Base-by-base conservation (phyloP, 495 filamentous ascomycete genomes). In the Thermothielavioides terrestris region DNA sequence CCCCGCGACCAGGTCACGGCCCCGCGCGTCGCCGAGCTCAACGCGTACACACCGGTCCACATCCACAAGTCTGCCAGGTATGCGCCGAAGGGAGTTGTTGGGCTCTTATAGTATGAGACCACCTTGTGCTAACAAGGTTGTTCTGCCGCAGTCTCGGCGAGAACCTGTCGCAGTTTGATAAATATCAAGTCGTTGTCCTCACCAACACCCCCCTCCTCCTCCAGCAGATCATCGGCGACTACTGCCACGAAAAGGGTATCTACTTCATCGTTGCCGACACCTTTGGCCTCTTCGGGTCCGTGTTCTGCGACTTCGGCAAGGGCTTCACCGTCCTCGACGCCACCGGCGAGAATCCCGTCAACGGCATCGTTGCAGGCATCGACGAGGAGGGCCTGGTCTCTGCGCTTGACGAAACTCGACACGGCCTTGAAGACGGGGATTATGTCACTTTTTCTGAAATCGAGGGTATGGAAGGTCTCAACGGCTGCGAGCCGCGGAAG, bases 291-390 rank as follows among this genome's bases (percentile, higher is more conserved):
- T 99, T 99, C 67, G 94, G 94, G 18, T 83, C 82, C 50, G 85
- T 99, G 51, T 99, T 97, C 74, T 95, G 91, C 60, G 94, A 99
- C 61, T 97, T 96, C 62, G 94, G 94, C 53, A 81, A 92, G 64
- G 84, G 92, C 43, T 97, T 97, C 65, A 84, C 85, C 8, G 76
- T 89, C 31, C 82, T 88, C 45, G 94, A 99, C 64, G 71, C 90
- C 10, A 96, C 85, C 10, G 94, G 94, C 51, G 94, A 99, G 68
- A 85, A 84, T 42, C 83, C 86, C 22, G 71, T 84, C n/a, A 84
- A 67, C 59, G 94, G 94, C 17, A 97, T 99, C 50, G 78, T 99
- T 27, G 91, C 92, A 8, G 84, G 74, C 31, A 94, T 99, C 56
- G 83, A 89, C 57, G 79, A 87, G 37, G 84, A 88, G 27, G 94